A percentile compares a stretch with the other conserved stretches of the same genome.
Conservation (phyloP, 495 filamentous ascomycete species). For the Acidiella bohemica region DNA sequence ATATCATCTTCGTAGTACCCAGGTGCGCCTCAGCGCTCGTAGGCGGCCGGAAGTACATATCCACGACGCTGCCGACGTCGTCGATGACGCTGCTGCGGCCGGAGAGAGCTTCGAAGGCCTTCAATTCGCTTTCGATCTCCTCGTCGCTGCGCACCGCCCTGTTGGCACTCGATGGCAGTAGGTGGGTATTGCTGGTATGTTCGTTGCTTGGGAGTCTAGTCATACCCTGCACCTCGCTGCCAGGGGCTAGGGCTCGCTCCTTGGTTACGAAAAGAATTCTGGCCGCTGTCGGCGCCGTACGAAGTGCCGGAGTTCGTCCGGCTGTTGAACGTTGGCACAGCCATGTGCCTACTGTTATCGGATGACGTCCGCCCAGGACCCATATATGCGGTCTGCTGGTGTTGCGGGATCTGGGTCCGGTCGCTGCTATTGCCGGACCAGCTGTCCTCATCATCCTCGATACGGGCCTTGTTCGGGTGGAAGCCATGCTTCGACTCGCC, state of each 20-base stretch:
- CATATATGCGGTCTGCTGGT: conserved; percentile 4
- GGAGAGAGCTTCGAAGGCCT: too few relatives aligned
- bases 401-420: conserved; percentile 4
- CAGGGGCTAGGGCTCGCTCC: conserved; percentile 38
- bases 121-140: too few relatives aligned
- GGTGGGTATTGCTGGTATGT: too few relatives aligned
- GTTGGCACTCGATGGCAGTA: too few relatives aligned
- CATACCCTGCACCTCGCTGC: conserved; percentile 55
- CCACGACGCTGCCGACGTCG: conserved; percentile 10
- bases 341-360: too few relatives aligned
- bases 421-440: conserved; percentile 7
- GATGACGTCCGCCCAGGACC: conserved; percentile 6
- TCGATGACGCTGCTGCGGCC: too few relatives aligned
- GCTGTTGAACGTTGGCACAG: conserved; percentile 4
- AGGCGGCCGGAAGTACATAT: conserved; percentile 7
- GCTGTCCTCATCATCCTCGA: conserved; percentile 59
- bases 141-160: too few relatives aligned
- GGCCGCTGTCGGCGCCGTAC: conserved; percentile 7
- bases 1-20: not conserved
- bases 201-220: too few relatives aligned
- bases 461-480: conserved; percentile 40
- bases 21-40: not conserved
- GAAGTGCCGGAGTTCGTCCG: not conserved
- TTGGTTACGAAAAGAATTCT: conserved; percentile 6
- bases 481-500: conserved; percentile 63